A percentile compares a stretch with the other conserved stretches of the same genome.
Evolutionary conservation across 208 protist genomes (phyloP).

Genomic region (Trypanosoma melophagium): DNA sequence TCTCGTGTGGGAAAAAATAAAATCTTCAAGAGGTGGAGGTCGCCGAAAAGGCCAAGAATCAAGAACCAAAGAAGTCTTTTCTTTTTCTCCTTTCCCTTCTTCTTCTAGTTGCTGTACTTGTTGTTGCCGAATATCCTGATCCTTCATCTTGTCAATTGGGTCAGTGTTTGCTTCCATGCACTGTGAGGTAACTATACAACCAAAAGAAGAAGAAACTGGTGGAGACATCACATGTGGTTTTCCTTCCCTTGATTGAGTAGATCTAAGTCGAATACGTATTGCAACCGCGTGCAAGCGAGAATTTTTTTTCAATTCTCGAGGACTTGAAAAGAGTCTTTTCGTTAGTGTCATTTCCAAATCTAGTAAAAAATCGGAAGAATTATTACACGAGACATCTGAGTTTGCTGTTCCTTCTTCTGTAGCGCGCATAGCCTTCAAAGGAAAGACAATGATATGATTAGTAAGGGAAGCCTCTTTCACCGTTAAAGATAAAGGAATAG

Average conservation of each 20-base stretch:
- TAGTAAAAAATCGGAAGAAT: background rate
- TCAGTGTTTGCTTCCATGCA: background rate
- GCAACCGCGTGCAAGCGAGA: background rate
- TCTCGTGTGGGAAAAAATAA: conserved; percentile 50
- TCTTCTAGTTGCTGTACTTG: too few species aligned
- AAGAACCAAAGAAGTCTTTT: background rate
- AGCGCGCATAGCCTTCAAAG: background rate
- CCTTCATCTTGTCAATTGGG: too few species aligned
- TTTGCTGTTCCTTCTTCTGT: background rate
- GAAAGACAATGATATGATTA: conserved; percentile 7
- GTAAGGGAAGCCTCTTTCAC: conserved; percentile 1
- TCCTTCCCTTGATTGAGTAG: background rate
- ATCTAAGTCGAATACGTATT: background rate
- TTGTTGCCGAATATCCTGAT: too few species aligned
- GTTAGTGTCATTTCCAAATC: background rate
- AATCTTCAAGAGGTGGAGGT: conserved; percentile 44
- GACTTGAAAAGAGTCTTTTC: background rate
- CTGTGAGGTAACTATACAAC: background rate
- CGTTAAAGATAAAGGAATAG: conserved; percentile 13
- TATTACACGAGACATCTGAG: background rate
- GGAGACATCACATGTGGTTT: background rate
- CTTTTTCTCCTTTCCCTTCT: too few species aligned
- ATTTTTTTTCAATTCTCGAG: background rate
- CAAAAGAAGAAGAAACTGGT: background rate
- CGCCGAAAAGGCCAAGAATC: conserved; percentile 55